These are phyloP conservation scores for Ganoderma multipileum DNA, from an alignment of 1,284 basidiomycete genomes.

Conservation along the genomic window DNA sequence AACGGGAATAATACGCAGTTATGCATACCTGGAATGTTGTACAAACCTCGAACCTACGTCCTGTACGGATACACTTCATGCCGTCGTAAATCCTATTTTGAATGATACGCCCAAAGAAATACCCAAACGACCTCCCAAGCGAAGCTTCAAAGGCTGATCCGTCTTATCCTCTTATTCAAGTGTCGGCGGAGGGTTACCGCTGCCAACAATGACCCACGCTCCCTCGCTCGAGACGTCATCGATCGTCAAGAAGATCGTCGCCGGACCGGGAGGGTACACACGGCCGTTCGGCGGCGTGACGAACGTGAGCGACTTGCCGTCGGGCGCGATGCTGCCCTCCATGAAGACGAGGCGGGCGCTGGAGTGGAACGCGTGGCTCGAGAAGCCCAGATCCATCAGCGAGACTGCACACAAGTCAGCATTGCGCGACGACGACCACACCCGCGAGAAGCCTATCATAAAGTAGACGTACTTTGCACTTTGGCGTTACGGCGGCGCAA, in stretches of 20 bases:
- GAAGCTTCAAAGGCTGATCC: no score
- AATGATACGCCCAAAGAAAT: no score
- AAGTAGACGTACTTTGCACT: constrained; percentile 6
- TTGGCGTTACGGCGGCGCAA: neutral
- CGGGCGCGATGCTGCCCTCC: constrained; percentile 43
- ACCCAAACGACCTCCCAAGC: no score
- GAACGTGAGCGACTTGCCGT: constrained; percentile 48
- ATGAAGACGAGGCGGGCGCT: constrained; percentile 55
- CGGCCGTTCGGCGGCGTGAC: constrained; percentile 51
- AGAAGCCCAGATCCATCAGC: constrained; percentile 56
- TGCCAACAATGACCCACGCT: constrained; percentile 53
- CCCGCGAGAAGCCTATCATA: no score
- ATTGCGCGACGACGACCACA: neutral
- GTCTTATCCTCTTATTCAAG: constrained; percentile 2
- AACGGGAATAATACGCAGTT: no score
- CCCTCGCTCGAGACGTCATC: constrained; percentile 57
- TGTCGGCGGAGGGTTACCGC: constrained; percentile 37
- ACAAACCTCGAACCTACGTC: no score
- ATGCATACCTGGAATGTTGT: no score
- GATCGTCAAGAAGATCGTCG: constrained; percentile 50
- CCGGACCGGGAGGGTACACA: constrained; percentile 61
- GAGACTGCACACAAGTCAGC: constrained; percentile 37
- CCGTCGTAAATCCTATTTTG: no score
- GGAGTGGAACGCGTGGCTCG: constrained; percentile 54
- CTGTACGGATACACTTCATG: no score